Evolutionary conservation across 2,329 filamentous ascomycete genomes (phyloP), one percentile per base, ranked within the genome.

Genomic region (Ophiocordyceps camponoti-leonardi): DNA sequence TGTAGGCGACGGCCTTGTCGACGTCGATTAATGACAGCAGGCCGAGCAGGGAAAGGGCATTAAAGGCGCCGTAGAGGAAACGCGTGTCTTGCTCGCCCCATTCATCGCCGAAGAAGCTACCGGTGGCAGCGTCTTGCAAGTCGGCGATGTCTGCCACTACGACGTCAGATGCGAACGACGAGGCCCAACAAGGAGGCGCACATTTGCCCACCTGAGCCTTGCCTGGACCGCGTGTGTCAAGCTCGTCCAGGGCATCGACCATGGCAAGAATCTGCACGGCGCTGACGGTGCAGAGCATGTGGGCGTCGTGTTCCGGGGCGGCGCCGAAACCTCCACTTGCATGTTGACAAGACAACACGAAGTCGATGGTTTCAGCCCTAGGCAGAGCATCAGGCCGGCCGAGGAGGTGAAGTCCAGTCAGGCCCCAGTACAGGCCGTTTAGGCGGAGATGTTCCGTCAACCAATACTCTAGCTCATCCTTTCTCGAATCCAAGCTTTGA

Each of bases 391-490:
- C 78, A 1, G 88, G 86, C 46, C 75, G 81, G 43, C 80, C 77
- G 48, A 98, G 77, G 26, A 96, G 73, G 67, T 94, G 83, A 39
- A 96, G 74, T 7, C 90, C 83, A 7, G 81, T 92, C 47, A 98
- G 67, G 14, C 92, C 92, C 92, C 92, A 98, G 65, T 98, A 98
- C 43, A 98, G 76, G 41, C 92, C 92, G 61, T 92, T 95, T 47
- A 98, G 75, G 49, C 92, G 86, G 53, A 98, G 73, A 61, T 98
- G 92, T 65, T 98, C 90, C 14, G 92, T 98, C 59, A 96, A 72
- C 83, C 90, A 95, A 68, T 96, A 98, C 63, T 95, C 87, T 55
- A 94, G 80, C 65, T 95, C 86, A 70, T 96, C 87, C 67, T 84
- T 87, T 59, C 83, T 81, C 52, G 82, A 87, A 64, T 98, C 87